Evolutionary conservation across 768 basidiomycete species (phyloP).

Genomic region (Scleroderma bovista): DNA sequence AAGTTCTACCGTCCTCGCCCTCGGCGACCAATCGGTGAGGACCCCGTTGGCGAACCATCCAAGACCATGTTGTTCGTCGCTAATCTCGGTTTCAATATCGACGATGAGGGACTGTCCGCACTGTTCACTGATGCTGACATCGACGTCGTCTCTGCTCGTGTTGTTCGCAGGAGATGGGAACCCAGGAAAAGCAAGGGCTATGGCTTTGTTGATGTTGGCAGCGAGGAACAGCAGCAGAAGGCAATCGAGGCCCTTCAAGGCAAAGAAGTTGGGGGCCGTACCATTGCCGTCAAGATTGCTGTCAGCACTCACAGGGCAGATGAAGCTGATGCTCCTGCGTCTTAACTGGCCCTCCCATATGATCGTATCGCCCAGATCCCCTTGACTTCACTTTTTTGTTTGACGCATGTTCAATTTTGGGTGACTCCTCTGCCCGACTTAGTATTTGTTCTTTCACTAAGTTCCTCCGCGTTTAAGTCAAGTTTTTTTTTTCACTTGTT

Average conservation of each 20-base stretch:
- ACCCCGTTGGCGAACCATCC: constrained; percentile 83
- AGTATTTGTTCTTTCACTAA: constrained; percentile 30
- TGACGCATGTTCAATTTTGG: constrained; percentile 17
- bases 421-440: constrained; percentile 26
- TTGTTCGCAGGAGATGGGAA: constrained; percentile 83
- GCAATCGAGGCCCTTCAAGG: constrained; percentile 84
- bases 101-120: constrained; percentile 71
- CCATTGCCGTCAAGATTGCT: constrained; percentile 92
- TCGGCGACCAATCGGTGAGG: constrained; percentile 71
- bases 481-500: constrained; percentile 18
- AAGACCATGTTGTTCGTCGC: constrained; percentile 92
- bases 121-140: constrained; percentile 88
- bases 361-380: constrained; percentile 16
- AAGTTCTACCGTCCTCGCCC: constrained; percentile 54
- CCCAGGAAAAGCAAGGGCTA: constrained; percentile 92
- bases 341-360: constrained; percentile 13
- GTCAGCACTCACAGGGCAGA: constrained; percentile 75
- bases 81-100: constrained; percentile 93
- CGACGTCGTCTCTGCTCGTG: constrained; percentile 77
- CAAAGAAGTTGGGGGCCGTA: constrained; percentile 80
- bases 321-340: constrained; percentile 34
- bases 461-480: constrained; percentile 34
- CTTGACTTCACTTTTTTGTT: constrained; percentile 24
- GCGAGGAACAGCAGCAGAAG: constrained; percentile 85
- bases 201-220: constrained; percentile 94